Evolutionary conservation across 2,329 filamentous ascomycete species (phyloP).

Genomic region (Fusarium burgessii): DNA sequence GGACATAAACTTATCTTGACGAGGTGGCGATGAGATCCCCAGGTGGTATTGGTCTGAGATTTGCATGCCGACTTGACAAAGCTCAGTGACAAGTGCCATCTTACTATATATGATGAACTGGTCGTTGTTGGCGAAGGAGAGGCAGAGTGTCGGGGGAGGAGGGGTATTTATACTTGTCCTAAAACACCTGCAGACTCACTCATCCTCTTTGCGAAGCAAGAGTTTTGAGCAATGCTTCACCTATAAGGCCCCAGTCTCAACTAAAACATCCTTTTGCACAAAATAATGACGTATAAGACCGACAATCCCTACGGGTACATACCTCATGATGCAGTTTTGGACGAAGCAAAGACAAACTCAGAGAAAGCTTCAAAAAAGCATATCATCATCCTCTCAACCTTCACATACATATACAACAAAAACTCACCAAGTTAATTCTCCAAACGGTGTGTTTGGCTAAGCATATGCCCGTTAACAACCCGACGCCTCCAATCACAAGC

Average conservation of each 20-base stretch:
- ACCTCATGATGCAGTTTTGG: not conserved
- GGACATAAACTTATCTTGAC: no score
- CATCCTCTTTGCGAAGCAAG: not conserved
- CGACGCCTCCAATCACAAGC: not conserved
- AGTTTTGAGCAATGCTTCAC: accelerated
- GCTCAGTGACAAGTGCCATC: no score
- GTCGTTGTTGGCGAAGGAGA: not conserved
- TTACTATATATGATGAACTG: not conserved
- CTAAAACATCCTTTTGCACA: accelerated
- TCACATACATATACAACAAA: accelerated
- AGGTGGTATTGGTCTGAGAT: not conserved
- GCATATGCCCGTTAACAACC: accelerated
- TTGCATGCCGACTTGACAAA: not conserved
- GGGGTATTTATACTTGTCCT: not conserved
- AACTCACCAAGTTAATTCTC: accelerated
- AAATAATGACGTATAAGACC: not conserved
- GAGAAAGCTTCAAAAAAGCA: not conserved
- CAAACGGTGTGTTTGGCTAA: not conserved
- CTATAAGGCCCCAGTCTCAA: accelerated
- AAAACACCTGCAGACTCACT: not conserved
- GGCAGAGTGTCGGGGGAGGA: not conserved
- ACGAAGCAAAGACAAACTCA: not conserved
- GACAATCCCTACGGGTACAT: not conserved
- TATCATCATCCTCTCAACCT: not conserved
- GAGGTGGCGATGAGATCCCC: not conserved